Conservation (phyloP, 306 rosid genomes). For the Prinsepia uniflora region DNA sequence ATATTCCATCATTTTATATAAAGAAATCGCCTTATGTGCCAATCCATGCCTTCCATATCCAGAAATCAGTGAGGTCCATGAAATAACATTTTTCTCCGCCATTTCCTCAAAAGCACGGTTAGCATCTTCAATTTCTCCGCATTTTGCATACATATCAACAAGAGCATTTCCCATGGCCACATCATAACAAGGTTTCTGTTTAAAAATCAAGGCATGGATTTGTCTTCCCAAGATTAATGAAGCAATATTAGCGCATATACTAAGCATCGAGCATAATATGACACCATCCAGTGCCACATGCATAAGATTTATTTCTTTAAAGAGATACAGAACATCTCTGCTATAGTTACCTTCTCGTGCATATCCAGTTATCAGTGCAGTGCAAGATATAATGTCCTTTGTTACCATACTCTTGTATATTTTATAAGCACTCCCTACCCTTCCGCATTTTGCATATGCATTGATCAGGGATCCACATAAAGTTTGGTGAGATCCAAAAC, state of each 20-base stretch:
- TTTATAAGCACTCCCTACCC: conserved; percentile 18
- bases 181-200: conserved; percentile 25
- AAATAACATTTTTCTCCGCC: conserved; percentile 31
- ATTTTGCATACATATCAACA: conserved; percentile 36
- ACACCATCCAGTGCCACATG: conserved; percentile 20
- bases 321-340: conserved; percentile 16
- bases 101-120: conserved; percentile 27
- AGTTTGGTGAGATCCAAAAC: conserved; percentile 22
- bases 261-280: conserved; percentile 33
- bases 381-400: conserved; percentile 32
- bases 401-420: conserved; percentile 25
- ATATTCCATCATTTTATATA: conserved; percentile 31
- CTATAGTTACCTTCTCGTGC: conserved; percentile 20
- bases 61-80: conserved; percentile 31
- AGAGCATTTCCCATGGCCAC: conserved; percentile 38
- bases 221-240: conserved; percentile 36
- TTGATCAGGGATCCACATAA: conserved; percentile 29
- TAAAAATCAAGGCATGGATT: conserved; percentile 27
- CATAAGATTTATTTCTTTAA: conserved; percentile 21
- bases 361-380: conserved; percentile 27
- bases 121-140: conserved; percentile 33
- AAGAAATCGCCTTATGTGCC: conserved; percentile 30
- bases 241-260: conserved; percentile 27
- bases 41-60: conserved; percentile 36
- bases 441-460: conserved; percentile 35